Conservation (phyloP, 257 asterid species). For the Nicotiana benthamiana region DNA sequence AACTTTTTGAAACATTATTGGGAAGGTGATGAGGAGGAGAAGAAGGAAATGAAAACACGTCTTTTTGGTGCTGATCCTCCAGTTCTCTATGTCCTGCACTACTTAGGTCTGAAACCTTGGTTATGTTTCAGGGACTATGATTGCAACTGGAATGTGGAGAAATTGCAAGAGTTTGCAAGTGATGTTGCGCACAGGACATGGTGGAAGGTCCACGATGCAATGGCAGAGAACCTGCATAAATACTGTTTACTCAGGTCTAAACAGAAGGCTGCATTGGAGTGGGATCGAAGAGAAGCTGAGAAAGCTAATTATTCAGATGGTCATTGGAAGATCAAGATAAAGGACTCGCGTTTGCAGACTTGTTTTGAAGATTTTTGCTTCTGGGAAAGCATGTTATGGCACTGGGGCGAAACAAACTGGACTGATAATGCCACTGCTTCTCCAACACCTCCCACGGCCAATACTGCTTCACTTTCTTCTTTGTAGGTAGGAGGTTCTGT, state of each 20-base stretch:
- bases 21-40: slow-evolving; percentile 68
- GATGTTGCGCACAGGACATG: slow-evolving; percentile 73
- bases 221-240: slow-evolving; percentile 76
- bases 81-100: slow-evolving; percentile 66
- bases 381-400: slow-evolving; percentile 96
- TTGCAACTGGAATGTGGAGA: slow-evolving; percentile 82
- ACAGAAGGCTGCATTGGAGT: slow-evolving; percentile 83
- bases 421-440: slow-evolving; percentile 54
- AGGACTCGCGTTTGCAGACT: slow-evolving; percentile 44
- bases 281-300: slow-evolving; percentile 81
- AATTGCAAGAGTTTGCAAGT: slow-evolving; percentile 68
- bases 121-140: slow-evolving; percentile 83
- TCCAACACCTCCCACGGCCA: slow-evolving; percentile 23
- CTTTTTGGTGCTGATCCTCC: slow-evolving; percentile 84
- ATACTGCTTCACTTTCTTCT: slow-evolving; percentile 35
- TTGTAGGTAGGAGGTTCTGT: slow-evolving; percentile 13
- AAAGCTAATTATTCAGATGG: slow-evolving; percentile 69
- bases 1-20: slow-evolving; percentile 82
- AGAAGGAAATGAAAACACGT: slow-evolving; percentile 45
- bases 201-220: slow-evolving; percentile 95
- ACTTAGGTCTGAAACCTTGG: slow-evolving; percentile 85
- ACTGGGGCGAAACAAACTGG: slow-evolving; percentile 88
- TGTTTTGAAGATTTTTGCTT: slow-evolving; percentile 78
- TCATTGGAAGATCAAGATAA: slow-evolving; percentile 63
- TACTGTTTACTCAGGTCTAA: slow-evolving; percentile 76